Conservation (phyloP, 2,329 filamentous ascomycete genomes). For the Fusarium pseudocircinatum region DNA sequence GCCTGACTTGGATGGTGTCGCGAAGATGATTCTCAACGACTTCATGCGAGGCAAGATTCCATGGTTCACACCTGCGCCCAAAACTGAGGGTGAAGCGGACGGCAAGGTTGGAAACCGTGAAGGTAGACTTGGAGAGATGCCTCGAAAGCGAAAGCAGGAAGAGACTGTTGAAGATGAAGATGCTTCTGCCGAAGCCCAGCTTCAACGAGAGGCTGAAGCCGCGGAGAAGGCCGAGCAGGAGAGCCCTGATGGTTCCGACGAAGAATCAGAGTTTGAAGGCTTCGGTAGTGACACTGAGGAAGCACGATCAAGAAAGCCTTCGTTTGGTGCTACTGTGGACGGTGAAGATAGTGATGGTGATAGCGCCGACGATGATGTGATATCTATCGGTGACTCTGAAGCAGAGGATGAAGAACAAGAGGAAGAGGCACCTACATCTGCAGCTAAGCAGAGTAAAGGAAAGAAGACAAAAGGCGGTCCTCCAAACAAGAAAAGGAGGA, state of each 20-base stretch:
- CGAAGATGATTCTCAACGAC: constrained; percentile 96
- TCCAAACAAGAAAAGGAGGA: constrained; percentile 42
- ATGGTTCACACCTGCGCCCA: constrained; percentile 90
- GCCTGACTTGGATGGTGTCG: constrained; percentile 91
- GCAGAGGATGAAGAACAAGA: constrained; percentile 39
- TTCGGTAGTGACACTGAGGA: constrained; percentile 51
- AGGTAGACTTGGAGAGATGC: constrained; percentile 87
- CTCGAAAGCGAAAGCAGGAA: constrained; percentile 77
- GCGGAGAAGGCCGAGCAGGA: constrained; percentile 47
- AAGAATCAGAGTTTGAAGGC: constrained; percentile 51
- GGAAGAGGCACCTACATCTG: constrained; percentile 9
- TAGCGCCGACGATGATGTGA: constrained; percentile 53
- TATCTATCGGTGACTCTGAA: constrained; percentile 44
- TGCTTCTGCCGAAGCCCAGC: constrained; percentile 45
- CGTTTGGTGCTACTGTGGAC: constrained; percentile 46
- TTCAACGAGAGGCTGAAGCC: constrained; percentile 40
- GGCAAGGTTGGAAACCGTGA: constrained; percentile 73
- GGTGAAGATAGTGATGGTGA: constrained; percentile 51
- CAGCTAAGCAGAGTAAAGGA: constrained; percentile 27
- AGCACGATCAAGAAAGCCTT: constrained; percentile 44
- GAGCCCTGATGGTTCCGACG: constrained; percentile 49
- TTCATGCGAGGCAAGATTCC: constrained; percentile 95
- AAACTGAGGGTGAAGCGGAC: constrained; percentile 60
- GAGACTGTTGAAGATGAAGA: constrained; percentile 58
- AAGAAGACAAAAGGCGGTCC: constrained; percentile 31